Evolutionary conservation across 78 protist genomes (phyloP), one percentile per base, ranked within the genome.

Genomic region (Dictyostelium capitatum): DNA sequence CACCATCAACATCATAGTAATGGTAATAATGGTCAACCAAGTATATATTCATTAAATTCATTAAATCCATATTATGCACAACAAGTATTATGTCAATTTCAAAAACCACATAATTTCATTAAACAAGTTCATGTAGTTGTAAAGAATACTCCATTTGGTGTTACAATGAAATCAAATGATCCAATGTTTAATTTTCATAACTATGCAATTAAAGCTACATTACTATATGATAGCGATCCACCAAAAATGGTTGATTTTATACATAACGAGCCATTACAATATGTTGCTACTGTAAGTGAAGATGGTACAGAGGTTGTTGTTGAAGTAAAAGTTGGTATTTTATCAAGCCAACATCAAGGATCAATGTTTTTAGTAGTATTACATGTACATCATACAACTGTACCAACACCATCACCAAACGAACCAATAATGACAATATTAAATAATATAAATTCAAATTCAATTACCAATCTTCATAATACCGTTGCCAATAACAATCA

Each of bases 71-170:
- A 79, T 56, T 79, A 54, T 56, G 32, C 25, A 6, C 83, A 79
- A 79, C 83, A 79, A 54, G 56, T 54, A 11, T 20, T 79, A 14
- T 65, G 57, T 23, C 79, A 75, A 50, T 48, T 25, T 9, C 83
- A 85, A 59, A 80, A 85, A 56, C 92, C 62, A 59, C 28, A 47
- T 7, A 54, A 28, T n/a, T 48, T 85, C 37, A 75, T 75, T 10
- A 90, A 90, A 72, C 89, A 82, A 23, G 79, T 90, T 17, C 95
- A 90, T 53, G 95, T 90, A n/a, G 89, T 90, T 0, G 95, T 90
- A 15, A 90, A 90, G 51, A 83, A 83, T 12, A 82, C 95, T 23
- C 95, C 95, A 19, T 90, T 90, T 41, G 83, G 62, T 0, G 62
- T 85, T 3, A 59, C 83, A 23, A 30, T 85, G 46, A 72, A 48